Evolutionary conservation across 2,329 filamentous ascomycete genomes (phyloP).

Genomic region (Cercospora sp.): DNA sequence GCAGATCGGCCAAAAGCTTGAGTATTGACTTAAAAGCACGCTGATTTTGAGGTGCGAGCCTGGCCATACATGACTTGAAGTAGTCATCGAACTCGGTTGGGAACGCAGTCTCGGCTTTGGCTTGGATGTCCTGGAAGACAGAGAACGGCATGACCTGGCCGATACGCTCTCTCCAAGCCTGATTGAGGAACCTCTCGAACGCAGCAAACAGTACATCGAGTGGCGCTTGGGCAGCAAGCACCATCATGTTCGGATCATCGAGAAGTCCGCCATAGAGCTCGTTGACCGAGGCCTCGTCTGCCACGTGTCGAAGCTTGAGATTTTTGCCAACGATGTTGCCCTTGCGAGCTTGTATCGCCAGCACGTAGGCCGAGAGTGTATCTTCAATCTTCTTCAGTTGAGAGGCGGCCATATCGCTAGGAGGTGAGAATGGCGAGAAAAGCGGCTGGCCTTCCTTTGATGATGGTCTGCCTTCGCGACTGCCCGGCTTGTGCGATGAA

Average conservation of each 20-base stretch:
- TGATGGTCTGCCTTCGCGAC: constrained; percentile 39
- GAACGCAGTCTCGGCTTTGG: constrained; percentile 60
- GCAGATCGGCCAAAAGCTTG: constrained; percentile 79
- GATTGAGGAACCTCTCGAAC: constrained; percentile 88
- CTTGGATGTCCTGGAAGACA: constrained; percentile 72
- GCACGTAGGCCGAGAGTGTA: constrained; percentile 78
- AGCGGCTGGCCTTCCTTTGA: constrained; percentile 37
- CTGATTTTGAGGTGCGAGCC: constrained; percentile 60
- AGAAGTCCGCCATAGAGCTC: constrained; percentile 87
- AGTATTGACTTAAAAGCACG: constrained; percentile 81
- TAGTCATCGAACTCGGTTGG: constrained; percentile 68
- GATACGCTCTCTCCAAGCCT: constrained; percentile 86
- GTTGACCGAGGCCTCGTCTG: constrained; percentile 79
- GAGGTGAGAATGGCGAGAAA: constrained; percentile 56
- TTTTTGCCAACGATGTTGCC: constrained; percentile 80
- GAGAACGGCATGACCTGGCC: constrained; percentile 76
- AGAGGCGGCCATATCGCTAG: constrained; percentile 44
- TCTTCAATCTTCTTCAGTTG: constrained; percentile 76
- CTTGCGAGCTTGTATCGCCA: constrained; percentile 79
- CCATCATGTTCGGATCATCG: constrained; percentile 76
- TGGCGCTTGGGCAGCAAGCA: constrained; percentile 70
- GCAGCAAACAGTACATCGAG: constrained; percentile 86
- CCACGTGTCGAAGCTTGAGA: constrained; percentile 66
- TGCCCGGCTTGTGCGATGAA: constrained; percentile 40
- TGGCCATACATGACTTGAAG: constrained; percentile 54